phyloP scores from a whole-genome alignment of 495 filamentous ascomycete species.

The Tetracladium marchalianum region DNA sequence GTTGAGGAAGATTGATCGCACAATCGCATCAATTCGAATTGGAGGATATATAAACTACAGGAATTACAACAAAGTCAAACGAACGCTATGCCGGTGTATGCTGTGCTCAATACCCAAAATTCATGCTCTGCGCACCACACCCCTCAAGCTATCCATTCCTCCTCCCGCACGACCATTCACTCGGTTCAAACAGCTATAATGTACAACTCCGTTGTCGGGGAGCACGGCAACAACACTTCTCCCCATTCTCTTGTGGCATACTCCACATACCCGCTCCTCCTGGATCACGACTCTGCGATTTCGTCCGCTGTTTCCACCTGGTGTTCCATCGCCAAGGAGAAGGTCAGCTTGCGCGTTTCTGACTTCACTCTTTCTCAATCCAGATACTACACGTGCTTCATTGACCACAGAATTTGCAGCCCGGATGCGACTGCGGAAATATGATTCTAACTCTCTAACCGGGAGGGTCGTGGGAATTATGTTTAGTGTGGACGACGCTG shows the following conservation, averaged over 20 bases:
- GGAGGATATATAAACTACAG: neutral
- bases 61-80: too few species aligned
- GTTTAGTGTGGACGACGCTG: constrained; percentile 71
- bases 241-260: constrained; percentile 88
- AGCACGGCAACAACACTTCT: constrained; percentile 66
- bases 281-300: constrained; percentile 68
- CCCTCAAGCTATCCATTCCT: constrained; percentile 9
- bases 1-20: constrained; percentile 35
- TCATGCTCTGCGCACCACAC: neutral
- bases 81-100: too few species aligned
- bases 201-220: constrained; percentile 57
- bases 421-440: constrained; percentile 86
- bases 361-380: constrained; percentile 61
- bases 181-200: constrained; percentile 68
- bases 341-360: constrained; percentile 62
- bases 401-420: constrained; percentile 72
- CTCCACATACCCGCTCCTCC: constrained; percentile 81
- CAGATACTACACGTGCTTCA: constrained; percentile 65
- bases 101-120: neutral
- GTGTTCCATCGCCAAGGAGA: constrained; percentile 52
- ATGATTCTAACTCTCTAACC: constrained; percentile 71
- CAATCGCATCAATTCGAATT: neutral
- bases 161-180: neutral
- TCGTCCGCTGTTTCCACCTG: constrained; percentile 44
- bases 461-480: constrained; percentile 76